Base-by-base conservation (phyloP, 2,329 filamentous ascomycete genomes). In the Colletotrichum agaves region DNA sequence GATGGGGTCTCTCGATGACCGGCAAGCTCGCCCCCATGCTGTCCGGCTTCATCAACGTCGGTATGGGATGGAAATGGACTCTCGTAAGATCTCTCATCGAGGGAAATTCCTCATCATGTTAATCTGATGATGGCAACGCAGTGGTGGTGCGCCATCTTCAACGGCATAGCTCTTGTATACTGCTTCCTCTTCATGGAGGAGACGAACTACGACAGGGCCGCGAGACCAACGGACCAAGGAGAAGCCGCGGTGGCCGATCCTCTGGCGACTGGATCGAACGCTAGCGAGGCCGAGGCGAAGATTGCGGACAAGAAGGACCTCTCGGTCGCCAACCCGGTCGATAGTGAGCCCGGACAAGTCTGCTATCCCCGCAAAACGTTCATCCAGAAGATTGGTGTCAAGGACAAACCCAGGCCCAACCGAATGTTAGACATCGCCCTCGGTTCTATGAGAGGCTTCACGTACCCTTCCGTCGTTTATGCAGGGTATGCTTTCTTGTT, bases 121-220 rank as follows among this genome's bases (percentile, higher is more conserved):
- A 23, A 64, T 12, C 2, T 13, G 3, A 41, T 1, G 5, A 3
- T 19, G 27, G 1, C 7, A 3, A 12, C 2, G 19, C n/a, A 61
- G 71, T 82, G 81, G 73, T 80, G 80, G 73, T 77, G 79, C 4
- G 75, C 76, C 3, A 78, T 82, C 35, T 79, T 82, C 61, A 76
- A 77, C 55, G 78, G 71, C 1, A 75, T 70, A 0, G 75, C 75
- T 4, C 77, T 77, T 12, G 44, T 81, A 0, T 78, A 82, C 37
- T 64, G 82, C 0, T 87, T 89, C 72, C 77, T 89, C 66, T 85
- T 89, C 71, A 85, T 88, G 68, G 87, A 89, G 70, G 87, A 90
- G 73, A 87, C 86, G 6, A 83, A 83, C 13, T 90, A 89, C 70
- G 76, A 81, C 47, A 78, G 83, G 5, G 41, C 53, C 6, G 60